Conservation (phyloP, 768 basidiomycete species). For the Trametes elegans region DNA sequence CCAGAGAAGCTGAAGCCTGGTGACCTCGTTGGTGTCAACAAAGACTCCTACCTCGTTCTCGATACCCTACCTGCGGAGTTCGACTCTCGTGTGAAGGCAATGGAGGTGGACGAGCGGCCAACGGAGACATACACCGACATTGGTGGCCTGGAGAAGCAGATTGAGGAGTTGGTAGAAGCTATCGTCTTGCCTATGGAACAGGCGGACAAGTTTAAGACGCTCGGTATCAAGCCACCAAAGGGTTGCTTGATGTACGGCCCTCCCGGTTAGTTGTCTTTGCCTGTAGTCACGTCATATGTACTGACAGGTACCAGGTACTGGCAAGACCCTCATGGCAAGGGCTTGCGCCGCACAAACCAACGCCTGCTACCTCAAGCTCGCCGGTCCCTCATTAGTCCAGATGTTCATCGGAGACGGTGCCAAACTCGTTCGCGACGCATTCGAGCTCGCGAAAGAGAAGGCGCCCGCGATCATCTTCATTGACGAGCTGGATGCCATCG, state of each 20-base stretch:
- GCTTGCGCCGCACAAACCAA: constrained; percentile 98
- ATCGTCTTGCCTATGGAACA: constrained; percentile 99
- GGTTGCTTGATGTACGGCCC: constrained; percentile 99
- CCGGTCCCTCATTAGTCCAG: constrained; percentile 96
- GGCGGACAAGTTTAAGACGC: constrained; percentile 94
- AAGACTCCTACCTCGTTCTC: constrained; percentile 96
- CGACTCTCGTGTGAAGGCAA: constrained; percentile 97
- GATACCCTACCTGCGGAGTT: constrained; percentile 97
- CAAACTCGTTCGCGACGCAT: constrained; percentile 97
- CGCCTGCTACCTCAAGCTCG: constrained; percentile 97
- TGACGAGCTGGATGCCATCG: constrained; percentile 97
- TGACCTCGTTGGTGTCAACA: constrained; percentile 98
- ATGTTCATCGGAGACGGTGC: constrained; percentile 99
- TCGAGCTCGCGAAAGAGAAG: constrained; percentile 97
- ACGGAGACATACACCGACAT: constrained; percentile 98
- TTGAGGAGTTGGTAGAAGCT: constrained; percentile 96
- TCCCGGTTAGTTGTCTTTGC: constrained; percentile 60
- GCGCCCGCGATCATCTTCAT: constrained; percentile 99
- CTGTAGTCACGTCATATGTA: neutral
- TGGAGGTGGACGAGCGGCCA: constrained; percentile 99
- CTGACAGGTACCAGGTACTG: constrained; percentile 59
- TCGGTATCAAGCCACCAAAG: constrained; percentile 98
- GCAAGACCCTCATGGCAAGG: constrained; percentile 95
- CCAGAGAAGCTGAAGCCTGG: constrained; percentile 85
- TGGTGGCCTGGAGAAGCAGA: constrained; percentile 98